Evolutionary conservation across 129 eudicot species (phyloP), one percentile per base, ranked within the genome.

Genomic region (Oenanthe sinensis): DNA sequence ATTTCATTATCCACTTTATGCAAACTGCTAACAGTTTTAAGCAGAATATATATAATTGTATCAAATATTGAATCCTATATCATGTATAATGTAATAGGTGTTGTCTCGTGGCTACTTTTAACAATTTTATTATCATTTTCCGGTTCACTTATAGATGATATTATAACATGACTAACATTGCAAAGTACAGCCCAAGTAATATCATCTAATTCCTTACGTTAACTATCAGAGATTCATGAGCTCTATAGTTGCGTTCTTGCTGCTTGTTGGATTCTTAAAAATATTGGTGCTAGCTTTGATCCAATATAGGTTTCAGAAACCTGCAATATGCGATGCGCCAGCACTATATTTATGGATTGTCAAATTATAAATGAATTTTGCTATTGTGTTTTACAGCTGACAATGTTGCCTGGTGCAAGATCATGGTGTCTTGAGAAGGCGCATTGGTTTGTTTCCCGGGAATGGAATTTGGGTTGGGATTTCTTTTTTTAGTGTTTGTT

Each of bases 361-460:
- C 86, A 58, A 79, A 83, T 78, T 78, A 86, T 82, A 81, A 89
- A 87, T 84, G 69, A 87, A 90, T 80, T 85, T 84, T 84, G 85
- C 87, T 90, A 84, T 89, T 93, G 88, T 91, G 87, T 89, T 86
- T 88, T 88, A 89, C 98, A 91, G 97, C 93, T 84, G 79, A 84
- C 84, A 87, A 81, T 84, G 88, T 87, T 80, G 90, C 89, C 91
- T 88, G 96, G 92, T 93, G 94, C 98, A 93, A 93, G 96, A 93
- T 89, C 88, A 80, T 85, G 89, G 84, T 96, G 88, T 90, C 90
- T 90, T 92, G 92, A 89, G 89, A 90, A 87, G 86, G 89, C 90
- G 74, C 88, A 75, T 85, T 86, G 85, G 76, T 88, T 76, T 85
- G 90, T 83, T 76, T 86, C 80, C 83, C 55, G 90, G 77, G 78